These are phyloP conservation scores for Plasmodium inui DNA, from an alignment of 169 alveolate species.

Conservation along the genomic window DNA sequence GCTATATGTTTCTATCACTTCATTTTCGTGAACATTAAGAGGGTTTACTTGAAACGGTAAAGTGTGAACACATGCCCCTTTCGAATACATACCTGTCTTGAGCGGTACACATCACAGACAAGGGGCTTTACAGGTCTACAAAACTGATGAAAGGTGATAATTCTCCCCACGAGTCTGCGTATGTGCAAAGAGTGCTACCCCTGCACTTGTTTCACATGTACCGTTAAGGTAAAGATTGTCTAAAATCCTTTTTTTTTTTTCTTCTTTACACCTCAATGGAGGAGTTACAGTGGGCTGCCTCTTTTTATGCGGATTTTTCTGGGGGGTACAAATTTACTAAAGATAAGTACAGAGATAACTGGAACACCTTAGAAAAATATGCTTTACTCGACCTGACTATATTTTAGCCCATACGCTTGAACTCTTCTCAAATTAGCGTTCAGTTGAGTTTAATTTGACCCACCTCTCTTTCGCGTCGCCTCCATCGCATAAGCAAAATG, in stretches of 20 bases:
- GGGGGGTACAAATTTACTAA: background rate
- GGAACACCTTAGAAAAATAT: too few species aligned
- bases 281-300: background rate
- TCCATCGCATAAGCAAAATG: background rate
- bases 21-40: background rate
- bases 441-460: background rate
- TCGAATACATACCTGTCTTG: background rate
- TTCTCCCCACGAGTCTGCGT: background rate
- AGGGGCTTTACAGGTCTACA: background rate
- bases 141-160: background rate
- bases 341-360: background rate
- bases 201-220: background rate
- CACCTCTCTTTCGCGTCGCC: background rate
- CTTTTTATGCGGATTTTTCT: background rate
- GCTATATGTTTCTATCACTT: background rate
- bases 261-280: background rate
- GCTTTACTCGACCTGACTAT: background rate
- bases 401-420: background rate
- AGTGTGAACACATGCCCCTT: background rate
- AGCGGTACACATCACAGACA: background rate
- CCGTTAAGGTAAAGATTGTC: background rate
- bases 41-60: background rate
- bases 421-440: too few species aligned
- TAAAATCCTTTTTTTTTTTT: background rate
- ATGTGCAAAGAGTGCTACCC: background rate